These are phyloP conservation scores for Colletotrichum kahawae DNA, from an alignment of 2,329 filamentous ascomycete species.

Conservation along the genomic window DNA sequence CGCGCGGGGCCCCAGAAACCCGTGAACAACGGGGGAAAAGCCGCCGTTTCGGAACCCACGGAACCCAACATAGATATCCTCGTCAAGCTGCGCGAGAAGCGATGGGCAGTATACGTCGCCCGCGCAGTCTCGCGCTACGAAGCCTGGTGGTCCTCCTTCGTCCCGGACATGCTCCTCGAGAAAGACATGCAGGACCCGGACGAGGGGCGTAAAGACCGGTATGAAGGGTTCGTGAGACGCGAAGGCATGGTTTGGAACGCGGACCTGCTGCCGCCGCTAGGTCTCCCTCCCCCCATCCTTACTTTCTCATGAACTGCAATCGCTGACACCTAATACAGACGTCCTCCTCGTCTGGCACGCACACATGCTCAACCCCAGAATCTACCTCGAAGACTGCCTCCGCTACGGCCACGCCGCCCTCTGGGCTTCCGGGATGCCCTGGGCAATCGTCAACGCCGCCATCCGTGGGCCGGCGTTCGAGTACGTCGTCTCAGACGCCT, in stretches of 20 bases:
- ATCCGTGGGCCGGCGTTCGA: constrained; percentile 58
- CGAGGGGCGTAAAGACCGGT: constrained; percentile 24
- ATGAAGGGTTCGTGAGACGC: constrained; percentile 29
- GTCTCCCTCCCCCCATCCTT: background rate
- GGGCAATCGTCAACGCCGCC: constrained; percentile 57
- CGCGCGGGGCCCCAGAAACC: constrained; percentile 29
- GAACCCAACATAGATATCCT: constrained; percentile 33
- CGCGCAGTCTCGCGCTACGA: constrained; percentile 68
- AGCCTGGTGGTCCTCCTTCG: constrained; percentile 59
- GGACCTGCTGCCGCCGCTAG: constrained; percentile 56
- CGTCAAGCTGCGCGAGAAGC: constrained; percentile 64
- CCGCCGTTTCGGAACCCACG: background rate
- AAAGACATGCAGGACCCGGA: constrained; percentile 25
- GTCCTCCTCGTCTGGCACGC: constrained; percentile 77
- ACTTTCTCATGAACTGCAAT: background rate
- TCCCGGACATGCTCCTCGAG: constrained; percentile 29
- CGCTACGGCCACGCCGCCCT: constrained; percentile 54
- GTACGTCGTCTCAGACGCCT: constrained; percentile 49
- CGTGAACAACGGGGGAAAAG: background rate
- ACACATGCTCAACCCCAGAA: constrained; percentile 71
- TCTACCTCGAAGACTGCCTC: constrained; percentile 70
- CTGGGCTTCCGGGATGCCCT: constrained; percentile 68
- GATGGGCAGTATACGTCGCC: constrained; percentile 70
- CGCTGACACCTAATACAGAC: constrained; percentile 43
- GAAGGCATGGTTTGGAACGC: constrained; percentile 35